These are phyloP conservation scores for Elsinoe perseae DNA, from an alignment of 2,329 filamentous ascomycete species.

Conservation along the genomic window DNA sequence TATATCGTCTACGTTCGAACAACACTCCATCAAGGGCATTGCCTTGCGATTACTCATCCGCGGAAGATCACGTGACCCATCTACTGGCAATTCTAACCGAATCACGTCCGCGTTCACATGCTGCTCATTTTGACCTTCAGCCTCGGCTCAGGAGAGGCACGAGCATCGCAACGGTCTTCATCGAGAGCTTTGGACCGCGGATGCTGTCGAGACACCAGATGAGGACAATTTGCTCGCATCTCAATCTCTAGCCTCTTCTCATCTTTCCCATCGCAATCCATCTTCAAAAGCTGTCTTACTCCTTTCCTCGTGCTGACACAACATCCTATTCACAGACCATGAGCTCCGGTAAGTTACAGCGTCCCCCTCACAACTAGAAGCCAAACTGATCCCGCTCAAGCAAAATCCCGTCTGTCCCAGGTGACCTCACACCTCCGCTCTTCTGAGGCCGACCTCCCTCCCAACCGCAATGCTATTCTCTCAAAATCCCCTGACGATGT, in stretches of 20 bases:
- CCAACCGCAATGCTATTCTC: constrained; percentile 38
- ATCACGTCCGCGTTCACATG: constrained; percentile 8
- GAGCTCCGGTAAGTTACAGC: constrained; percentile 2
- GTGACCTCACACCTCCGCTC: constrained; percentile 49
- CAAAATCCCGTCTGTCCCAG: constrained; percentile 52
- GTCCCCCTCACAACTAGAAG: not conserved
- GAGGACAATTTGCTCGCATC: constrained; percentile 15
- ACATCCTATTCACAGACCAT: not conserved
- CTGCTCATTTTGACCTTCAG: constrained; percentile 13
- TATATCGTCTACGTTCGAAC: too few species aligned
- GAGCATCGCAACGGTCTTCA: not conserved
- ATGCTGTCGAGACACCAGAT: not conserved
- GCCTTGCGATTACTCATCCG: not conserved
- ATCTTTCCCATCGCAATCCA: not conserved
- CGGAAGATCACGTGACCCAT: not conserved
- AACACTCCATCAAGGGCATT: too few species aligned
- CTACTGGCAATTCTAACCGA: not conserved
- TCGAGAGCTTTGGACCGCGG: constrained; percentile 11
- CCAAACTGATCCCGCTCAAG: constrained; percentile 28
- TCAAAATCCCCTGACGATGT: constrained; percentile 58
- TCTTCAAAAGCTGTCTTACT: not conserved
- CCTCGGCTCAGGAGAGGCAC: constrained; percentile 13
- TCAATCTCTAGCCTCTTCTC: constrained; percentile 18
- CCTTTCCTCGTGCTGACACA: not conserved
- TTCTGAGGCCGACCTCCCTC: constrained; percentile 30